A percentile compares a stretch with the other conserved stretches of the same genome.
These are phyloP conservation scores for Picea glauca DNA, from an alignment of 75 land plant genomes.

Conservation along the genomic window DNA sequence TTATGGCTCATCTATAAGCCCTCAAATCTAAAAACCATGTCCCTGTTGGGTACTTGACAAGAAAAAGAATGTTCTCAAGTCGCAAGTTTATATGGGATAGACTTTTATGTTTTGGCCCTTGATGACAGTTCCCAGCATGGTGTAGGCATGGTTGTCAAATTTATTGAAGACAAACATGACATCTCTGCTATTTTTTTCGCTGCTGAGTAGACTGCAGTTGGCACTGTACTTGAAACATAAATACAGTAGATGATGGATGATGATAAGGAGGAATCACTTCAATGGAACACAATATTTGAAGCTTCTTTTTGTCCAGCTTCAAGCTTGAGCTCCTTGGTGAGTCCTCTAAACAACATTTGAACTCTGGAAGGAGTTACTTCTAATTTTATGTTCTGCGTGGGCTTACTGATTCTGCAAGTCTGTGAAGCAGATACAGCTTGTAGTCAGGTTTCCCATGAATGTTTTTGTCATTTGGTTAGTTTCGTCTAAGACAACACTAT, in stretches of 20 bases:
- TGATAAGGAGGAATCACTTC: background rate
- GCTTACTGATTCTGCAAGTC: background rate
- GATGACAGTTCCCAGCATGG: background rate
- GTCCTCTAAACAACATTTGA: background rate
- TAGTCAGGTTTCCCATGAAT: background rate
- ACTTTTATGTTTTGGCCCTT: background rate
- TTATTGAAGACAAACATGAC: slow-evolving; percentile 1
- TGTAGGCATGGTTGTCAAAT: background rate
- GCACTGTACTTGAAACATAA: background rate
- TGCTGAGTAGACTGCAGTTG: background rate
- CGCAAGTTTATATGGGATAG: background rate
- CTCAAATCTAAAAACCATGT: background rate
- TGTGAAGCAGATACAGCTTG: background rate
- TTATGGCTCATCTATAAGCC: slow-evolving; percentile 4
- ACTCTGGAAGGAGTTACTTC: background rate
- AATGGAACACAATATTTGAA: background rate
- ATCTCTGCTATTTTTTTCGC: background rate
- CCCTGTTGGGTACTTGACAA: too few species aligned
- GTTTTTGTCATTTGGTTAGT: too few species aligned
- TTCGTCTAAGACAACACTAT: too few species aligned
- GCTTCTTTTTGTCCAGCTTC: slow-evolving; percentile 8
- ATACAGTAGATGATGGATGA: background rate
- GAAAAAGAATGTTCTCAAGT: background rate
- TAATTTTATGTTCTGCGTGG: background rate
- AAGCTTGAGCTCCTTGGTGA: slow-evolving; percentile 1